These are phyloP conservation scores for Isabelozyma rhagii DNA, from an alignment of 805 yeast genomes.

Conservation along the genomic window DNA sequence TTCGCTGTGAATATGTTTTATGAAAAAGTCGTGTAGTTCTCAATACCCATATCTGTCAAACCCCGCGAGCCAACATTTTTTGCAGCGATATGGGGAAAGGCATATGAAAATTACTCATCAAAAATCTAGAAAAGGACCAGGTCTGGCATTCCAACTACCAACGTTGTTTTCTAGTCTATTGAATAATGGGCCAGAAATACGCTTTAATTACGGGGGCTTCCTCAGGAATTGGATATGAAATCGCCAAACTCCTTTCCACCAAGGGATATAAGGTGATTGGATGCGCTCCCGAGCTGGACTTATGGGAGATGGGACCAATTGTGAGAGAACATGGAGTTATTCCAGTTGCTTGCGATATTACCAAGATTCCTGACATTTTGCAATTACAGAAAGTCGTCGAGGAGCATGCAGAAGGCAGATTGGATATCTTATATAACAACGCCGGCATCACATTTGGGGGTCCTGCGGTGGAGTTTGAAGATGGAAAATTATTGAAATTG, in stretches of 20 bases:
- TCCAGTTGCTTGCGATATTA: conserved; percentile 35
- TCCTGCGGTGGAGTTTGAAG: conserved; percentile 28
- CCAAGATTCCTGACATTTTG: conserved; percentile 22
- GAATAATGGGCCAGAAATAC: conserved; percentile 4
- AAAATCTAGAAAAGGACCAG: too few relatives aligned
- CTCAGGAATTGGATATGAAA: conserved; percentile 53
- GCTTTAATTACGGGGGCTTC: conserved; percentile 52
- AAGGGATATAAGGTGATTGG: conserved; percentile 37
- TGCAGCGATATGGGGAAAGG: not conserved
- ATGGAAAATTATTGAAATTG: conserved; percentile 13
- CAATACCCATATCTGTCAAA: not conserved
- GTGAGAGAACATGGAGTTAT: conserved; percentile 21
- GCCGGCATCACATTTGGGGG: conserved; percentile 34
- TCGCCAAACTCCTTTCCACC: conserved; percentile 41
- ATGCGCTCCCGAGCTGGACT: conserved; percentile 20
- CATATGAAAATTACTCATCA: not conserved
- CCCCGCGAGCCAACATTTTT: not conserved
- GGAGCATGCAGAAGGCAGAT: conserved; percentile 22
- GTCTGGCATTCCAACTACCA: too few relatives aligned
- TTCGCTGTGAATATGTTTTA: too few relatives aligned
- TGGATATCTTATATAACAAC: conserved; percentile 39
- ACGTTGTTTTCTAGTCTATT: too few relatives aligned
- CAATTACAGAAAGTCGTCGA: not conserved
- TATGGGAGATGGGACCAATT: conserved; percentile 20
- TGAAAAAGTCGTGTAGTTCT: not conserved